Evolutionary conservation across 1,139 yeast species (phyloP), one percentile per base, ranked within the genome.

Genomic region (Wickerhamomyces sp.): DNA sequence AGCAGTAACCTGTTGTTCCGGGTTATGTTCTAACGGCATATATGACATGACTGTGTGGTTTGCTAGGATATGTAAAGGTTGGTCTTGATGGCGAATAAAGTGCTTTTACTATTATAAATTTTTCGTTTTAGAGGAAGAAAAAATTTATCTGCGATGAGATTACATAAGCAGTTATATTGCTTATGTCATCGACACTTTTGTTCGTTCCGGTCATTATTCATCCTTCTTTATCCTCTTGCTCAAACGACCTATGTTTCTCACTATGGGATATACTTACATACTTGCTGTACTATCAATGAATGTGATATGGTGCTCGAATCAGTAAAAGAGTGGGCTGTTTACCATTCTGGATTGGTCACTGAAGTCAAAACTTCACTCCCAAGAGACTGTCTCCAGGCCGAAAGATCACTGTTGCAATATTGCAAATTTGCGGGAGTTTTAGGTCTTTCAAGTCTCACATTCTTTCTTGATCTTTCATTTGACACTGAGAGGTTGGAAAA

Each of bases 341-440:
- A 29, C 13, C 10, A 29, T 29, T 10, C 31, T 29, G 56, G 41
- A 4, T 44, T 73, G 34, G 58, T 73, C 4, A 57, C 78, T 44
- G 67, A 70, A 32, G 71, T 78, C 34, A 63, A 69, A 8, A 66
- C 76, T 5, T 75, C 81, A 2, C 81, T 80, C 48, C 84, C 86
- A 0, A 63, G 86, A 45, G 87, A 81, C 60, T 78, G 79, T 27
- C 62, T 80, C 14, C 84, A 79, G 65, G 75, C 76, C 47, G 87
- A 80, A 56, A 61, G 85, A 39, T 79, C 85, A 0, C 69, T 80
- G 31, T 62, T 81, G 10, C 67, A 79, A 31, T 76, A 79, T 62
- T 63, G 78, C 42, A 67, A 80, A 46, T 76, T 79, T 52, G 63
- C 82, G 1, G 64, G 75, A 1, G 67, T 79, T 1, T 63, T 80